Percentiles rank a stretch among this genome's conserved stretches.
Evolutionary conservation across 257 asterid species (phyloP).

Genomic region (Anisodus acutangulus): DNA sequence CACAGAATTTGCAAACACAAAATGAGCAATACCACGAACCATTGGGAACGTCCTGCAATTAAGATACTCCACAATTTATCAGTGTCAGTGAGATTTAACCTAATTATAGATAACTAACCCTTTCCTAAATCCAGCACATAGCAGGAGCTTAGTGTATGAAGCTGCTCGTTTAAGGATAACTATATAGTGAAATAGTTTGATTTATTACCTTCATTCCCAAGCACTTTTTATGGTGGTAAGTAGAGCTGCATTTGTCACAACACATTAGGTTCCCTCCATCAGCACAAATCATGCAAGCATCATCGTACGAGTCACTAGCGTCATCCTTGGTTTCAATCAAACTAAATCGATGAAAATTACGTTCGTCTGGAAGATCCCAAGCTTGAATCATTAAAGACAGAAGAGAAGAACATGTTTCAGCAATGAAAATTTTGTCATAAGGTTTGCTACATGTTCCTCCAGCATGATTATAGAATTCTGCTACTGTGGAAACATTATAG

Average conservation of each 20-base stretch:
- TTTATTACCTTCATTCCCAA: slow-evolving; percentile 46
- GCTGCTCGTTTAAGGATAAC: not conserved
- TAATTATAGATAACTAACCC: not conserved
- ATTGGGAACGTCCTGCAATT: slow-evolving; percentile 45
- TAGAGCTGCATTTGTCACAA: slow-evolving; percentile 58
- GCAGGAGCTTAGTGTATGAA: not conserved
- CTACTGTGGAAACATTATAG: slow-evolving; percentile 32
- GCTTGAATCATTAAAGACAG: slow-evolving; percentile 45
- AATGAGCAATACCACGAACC: slow-evolving; percentile 49
- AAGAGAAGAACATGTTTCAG: slow-evolving; percentile 30
- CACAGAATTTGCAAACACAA: slow-evolving; percentile 51
- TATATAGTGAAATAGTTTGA: not conserved
- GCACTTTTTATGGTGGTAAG: slow-evolving; percentile 55
- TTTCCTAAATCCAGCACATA: not conserved
- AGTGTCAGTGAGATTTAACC: not conserved
- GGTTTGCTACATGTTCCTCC: slow-evolving; percentile 36
- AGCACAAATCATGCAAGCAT: slow-evolving; percentile 63
- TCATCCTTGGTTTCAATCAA: slow-evolving; percentile 30
- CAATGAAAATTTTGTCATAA: slow-evolving; percentile 37
- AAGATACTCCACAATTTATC: slow-evolving; percentile 14
- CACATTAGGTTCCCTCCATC: slow-evolving; percentile 65
- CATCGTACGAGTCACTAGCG: slow-evolving; percentile 45
- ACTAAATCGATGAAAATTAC: slow-evolving; percentile 30
- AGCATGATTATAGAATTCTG: slow-evolving; percentile 47
- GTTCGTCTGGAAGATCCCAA: slow-evolving; percentile 47